Percentiles rank a stretch among this genome's conserved stretches.
Conservation (phyloP, 129 eudicot species). For the Gnaphalium uliginosum region DNA sequence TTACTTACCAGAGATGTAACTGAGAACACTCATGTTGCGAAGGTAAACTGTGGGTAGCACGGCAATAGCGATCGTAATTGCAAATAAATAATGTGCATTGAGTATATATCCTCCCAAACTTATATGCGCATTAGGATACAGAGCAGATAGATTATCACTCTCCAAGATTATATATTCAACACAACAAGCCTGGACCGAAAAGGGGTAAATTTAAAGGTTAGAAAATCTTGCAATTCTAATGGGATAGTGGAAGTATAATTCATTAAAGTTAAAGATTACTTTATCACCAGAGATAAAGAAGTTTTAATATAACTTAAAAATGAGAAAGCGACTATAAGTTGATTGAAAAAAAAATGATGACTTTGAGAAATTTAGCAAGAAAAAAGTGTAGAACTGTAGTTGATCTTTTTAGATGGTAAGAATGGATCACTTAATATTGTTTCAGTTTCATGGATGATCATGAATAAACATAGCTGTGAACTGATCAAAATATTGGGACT, state of each 20-base stretch:
- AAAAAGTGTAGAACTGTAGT: neutral
- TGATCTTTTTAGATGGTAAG: neutral
- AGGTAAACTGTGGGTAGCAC: slow-evolving; percentile 94
- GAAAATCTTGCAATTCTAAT: neutral
- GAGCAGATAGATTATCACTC: slow-evolving; percentile 83
- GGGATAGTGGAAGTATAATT: neutral
- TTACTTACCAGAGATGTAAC: slow-evolving; percentile 83
- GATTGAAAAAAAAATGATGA: neutral
- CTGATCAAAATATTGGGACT: neutral
- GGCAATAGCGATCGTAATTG: slow-evolving; percentile 56
- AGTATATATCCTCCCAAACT: slow-evolving; percentile 49
- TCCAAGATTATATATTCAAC: slow-evolving; percentile 90
- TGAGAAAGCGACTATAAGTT: neutral
- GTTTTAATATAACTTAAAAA: neutral
- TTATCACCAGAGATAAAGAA: neutral
- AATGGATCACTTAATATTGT: neutral
- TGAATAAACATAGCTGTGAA: neutral
- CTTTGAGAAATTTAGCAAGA: neutral
- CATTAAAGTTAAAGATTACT: neutral
- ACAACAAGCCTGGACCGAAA: slow-evolving; percentile 65
- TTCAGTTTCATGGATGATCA: too few relatives aligned
- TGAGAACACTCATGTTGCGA: slow-evolving; percentile 70
- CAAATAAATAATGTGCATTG: slow-evolving; percentile 70
- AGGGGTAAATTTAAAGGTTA: neutral
- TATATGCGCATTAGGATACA: slow-evolving; percentile 89